Evolutionary conservation across 163 green algal species (phyloP).

Genomic region (Scenedesmus sp.): DNA sequence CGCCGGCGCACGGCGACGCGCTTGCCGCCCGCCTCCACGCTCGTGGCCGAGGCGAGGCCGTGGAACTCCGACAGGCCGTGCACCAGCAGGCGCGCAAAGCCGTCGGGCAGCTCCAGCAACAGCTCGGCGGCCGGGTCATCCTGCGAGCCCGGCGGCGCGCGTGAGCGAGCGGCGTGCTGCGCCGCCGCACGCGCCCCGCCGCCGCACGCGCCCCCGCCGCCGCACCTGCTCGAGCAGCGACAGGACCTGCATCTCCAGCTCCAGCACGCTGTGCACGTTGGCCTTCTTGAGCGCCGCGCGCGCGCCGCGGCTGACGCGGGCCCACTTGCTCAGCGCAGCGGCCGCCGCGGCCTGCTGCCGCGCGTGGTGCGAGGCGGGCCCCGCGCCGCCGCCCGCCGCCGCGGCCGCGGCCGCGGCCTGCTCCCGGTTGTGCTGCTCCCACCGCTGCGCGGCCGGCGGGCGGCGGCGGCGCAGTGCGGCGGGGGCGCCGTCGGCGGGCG

Average conservation of each 20-base stretch:
- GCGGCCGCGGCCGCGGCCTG: not conserved
- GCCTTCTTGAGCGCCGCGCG: constrained; percentile 53
- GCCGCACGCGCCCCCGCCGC: not conserved
- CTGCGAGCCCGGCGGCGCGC: not conserved
- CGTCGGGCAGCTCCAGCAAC: constrained; percentile 54
- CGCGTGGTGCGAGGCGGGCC: constrained; percentile 6
- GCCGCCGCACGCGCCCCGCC: not conserved
- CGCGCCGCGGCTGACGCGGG: constrained; percentile 7
- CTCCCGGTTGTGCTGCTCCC: constrained; percentile 38
- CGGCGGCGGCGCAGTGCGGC: too few relatives aligned
- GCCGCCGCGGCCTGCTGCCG: constrained; percentile 40
- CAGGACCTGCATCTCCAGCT: constrained; percentile 53
- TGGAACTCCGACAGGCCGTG: constrained; percentile 74
- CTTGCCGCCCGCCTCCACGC: not conserved
- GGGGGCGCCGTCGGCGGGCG: too few relatives aligned
- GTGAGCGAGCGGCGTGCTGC: not conserved
- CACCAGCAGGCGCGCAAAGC: constrained; percentile 68
- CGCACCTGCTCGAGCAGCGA: constrained; percentile 48
- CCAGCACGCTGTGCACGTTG: constrained; percentile 55
- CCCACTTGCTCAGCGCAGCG: constrained; percentile 42
- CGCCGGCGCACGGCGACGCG: not conserved
- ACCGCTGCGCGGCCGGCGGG: constrained; percentile 11
- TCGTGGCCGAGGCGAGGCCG: constrained; percentile 50
- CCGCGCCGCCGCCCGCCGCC: not conserved
- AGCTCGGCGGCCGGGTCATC: constrained; percentile 37